Evolutionary conservation across 2,329 filamentous ascomycete species (phyloP).

Genomic region (Colletotrichum sp.): DNA sequence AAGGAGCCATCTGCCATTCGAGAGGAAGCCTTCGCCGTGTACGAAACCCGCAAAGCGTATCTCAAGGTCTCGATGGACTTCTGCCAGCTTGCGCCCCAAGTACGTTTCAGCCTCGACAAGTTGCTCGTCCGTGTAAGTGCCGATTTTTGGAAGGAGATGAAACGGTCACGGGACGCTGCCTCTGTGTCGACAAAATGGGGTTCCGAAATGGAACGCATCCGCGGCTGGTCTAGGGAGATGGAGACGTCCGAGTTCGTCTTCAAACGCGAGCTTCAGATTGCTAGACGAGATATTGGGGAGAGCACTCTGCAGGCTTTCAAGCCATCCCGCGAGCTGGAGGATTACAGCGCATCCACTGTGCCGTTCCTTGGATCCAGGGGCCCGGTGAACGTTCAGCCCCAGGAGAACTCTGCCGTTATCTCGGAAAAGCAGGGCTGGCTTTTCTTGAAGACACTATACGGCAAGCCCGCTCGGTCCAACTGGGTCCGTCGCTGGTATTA

Average conservation of each 20-base stretch:
- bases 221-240: constrained; percentile 94
- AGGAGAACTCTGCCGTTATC: constrained; percentile 53
- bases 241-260: constrained; percentile 86
- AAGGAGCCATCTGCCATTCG: constrained; percentile 91
- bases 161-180: constrained; percentile 69
- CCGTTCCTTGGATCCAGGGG: constrained; percentile 79
- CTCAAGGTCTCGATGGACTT: constrained; percentile 94
- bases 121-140: constrained; percentile 83
- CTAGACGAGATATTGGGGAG: constrained; percentile 83
- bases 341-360: constrained; percentile 89
- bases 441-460: constrained; percentile 79
- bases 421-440: constrained; percentile 95
- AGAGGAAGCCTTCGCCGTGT: constrained; percentile 94
- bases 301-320: constrained; percentile 71
- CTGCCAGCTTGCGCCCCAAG: constrained; percentile 83
- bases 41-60: constrained; percentile 90
- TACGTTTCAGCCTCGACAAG: constrained; percentile 84
- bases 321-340: constrained; percentile 90
- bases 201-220: constrained; percentile 87
- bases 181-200: constrained; percentile 70
- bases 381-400: constrained; percentile 66
- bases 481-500: constrained; percentile 97
- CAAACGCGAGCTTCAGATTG: constrained; percentile 78
- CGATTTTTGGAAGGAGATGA: constrained; percentile 90
- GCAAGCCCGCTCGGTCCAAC: constrained; percentile 86